Conservation (phyloP, 768 basidiomycete species). For the Megacollybia marginata region DNA sequence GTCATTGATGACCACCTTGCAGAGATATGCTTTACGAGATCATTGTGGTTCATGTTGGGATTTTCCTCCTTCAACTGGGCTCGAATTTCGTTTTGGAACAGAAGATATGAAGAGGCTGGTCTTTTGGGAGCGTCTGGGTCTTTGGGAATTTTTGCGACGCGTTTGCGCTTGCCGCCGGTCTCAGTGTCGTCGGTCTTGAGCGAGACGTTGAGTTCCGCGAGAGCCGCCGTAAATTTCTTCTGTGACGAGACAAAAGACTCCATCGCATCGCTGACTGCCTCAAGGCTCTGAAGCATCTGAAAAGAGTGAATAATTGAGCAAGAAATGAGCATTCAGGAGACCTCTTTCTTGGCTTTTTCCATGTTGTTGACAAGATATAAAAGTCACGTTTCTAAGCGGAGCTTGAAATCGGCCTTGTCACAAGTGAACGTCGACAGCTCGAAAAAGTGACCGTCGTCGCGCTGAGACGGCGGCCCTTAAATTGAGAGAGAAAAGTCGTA, state of each 20-base stretch:
- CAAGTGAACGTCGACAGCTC: slow-evolving; percentile 7
- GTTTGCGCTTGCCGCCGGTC: slow-evolving; percentile 47
- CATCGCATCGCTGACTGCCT: no score
- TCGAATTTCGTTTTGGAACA: slow-evolving; percentile 74
- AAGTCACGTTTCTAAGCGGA: no score
- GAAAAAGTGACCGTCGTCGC: no score
- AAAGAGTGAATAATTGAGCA: no score
- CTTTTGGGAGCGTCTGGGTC: slow-evolving; percentile 76
- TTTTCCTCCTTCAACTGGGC: slow-evolving; percentile 58
- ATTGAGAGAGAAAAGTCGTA: slow-evolving; percentile 17
- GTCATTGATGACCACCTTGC: slow-evolving; percentile 67
- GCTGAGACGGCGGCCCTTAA: no score
- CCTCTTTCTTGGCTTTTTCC: no score
- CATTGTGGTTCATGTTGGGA: slow-evolving; percentile 60
- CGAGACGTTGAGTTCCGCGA: not conserved
- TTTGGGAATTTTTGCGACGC: slow-evolving; percentile 54
- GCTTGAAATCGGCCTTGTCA: no score
- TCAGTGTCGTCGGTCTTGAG: slow-evolving; percentile 1
- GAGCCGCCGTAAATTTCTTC: not conserved
- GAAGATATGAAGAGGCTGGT: slow-evolving; percentile 63
- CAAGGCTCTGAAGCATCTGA: no score
- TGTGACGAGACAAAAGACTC: no score
- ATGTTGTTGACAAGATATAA: no score
- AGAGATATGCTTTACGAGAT: slow-evolving; percentile 65
- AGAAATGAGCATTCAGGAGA: no score